These are phyloP conservation scores for Candida nonsorbophila DNA, from an alignment of 805 yeast species.

Conservation along the genomic window DNA sequence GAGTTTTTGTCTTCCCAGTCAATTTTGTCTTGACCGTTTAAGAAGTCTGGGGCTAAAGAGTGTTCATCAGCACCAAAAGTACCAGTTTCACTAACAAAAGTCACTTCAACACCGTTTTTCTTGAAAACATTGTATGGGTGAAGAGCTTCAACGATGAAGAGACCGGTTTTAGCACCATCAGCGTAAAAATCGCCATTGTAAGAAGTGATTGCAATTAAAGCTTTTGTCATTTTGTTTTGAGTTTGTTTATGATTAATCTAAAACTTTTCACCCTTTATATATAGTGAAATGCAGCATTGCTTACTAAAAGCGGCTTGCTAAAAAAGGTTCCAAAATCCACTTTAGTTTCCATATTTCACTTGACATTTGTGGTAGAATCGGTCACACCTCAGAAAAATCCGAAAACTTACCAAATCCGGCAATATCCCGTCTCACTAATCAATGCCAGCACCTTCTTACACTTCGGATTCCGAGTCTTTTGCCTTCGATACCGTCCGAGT, in stretches of 20 bases:
- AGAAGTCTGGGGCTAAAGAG: conserved; percentile 37
- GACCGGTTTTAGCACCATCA: conserved; percentile 59
- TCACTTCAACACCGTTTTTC: conserved; percentile 47
- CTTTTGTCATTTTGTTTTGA: conserved; percentile 26
- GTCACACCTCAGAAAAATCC: too few relatives aligned
- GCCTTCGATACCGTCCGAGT: conserved; percentile 72
- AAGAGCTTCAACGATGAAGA: conserved; percentile 52
- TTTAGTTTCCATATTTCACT: too few relatives aligned
- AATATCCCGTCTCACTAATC: too few relatives aligned
- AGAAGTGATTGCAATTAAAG: conserved; percentile 39
- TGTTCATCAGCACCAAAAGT: conserved; percentile 53
- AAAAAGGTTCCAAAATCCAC: too few relatives aligned
- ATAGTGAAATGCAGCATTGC: too few relatives aligned
- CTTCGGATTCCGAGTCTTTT: conserved; percentile 70
- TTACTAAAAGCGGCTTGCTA: too few relatives aligned
- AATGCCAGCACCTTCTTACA: conserved; percentile 50
- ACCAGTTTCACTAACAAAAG: conserved; percentile 57
- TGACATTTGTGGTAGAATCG: too few relatives aligned
- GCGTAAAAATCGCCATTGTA: conserved; percentile 44
- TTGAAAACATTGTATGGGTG: conserved; percentile 52
- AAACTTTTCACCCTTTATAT: too few relatives aligned
- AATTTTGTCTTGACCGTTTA: conserved; percentile 37
- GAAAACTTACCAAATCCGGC: neutral
- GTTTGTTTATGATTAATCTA: too few relatives aligned
- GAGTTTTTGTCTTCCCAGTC: conserved; percentile 32